Percentiles rank a stretch among this genome's conserved stretches.
Conservation (phyloP, 2,329 filamentous ascomycete species). For the Claviceps sp. region DNA sequence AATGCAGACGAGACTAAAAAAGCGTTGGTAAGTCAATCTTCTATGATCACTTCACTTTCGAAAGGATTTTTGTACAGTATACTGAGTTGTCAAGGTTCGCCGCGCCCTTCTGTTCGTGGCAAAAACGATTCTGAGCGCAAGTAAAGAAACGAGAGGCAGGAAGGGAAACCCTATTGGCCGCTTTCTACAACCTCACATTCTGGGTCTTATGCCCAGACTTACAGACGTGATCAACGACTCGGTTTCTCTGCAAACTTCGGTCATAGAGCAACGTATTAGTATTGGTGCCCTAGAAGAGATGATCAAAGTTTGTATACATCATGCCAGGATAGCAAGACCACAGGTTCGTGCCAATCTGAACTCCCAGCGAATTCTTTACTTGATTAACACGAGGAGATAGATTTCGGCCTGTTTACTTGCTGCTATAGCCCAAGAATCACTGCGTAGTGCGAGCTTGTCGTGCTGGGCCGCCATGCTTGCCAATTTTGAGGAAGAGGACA, state of each 20-base stretch:
- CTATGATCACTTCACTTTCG: neutral
- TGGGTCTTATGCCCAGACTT: constrained; percentile 76
- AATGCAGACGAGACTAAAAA: constrained; percentile 49
- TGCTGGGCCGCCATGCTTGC: constrained; percentile 74
- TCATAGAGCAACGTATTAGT: constrained; percentile 60
- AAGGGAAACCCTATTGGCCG: constrained; percentile 47
- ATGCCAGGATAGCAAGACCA: constrained; percentile 68
- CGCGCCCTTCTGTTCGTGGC: constrained; percentile 35
- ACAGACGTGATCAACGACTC: constrained; percentile 66
- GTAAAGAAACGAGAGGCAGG: constrained; percentile 31
- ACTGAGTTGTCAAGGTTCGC: constrained; percentile 25
- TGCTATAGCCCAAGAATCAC: constrained; percentile 57
- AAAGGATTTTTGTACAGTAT: neutral
- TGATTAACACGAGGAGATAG: constrained; percentile 25
- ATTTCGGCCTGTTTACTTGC: constrained; percentile 88
- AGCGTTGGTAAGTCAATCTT: constrained; percentile 35
- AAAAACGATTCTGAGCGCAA: constrained; percentile 24
- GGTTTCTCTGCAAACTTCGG: constrained; percentile 34
- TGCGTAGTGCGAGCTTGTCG: constrained; percentile 68
- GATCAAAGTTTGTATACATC: constrained; percentile 59
- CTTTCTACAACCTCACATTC: constrained; percentile 71
- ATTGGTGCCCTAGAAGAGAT: constrained; percentile 80
- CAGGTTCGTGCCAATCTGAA: constrained; percentile 44
- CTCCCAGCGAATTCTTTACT: neutral
- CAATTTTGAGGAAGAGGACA: constrained; percentile 63